Percentiles rank a stretch among this genome's conserved stretches.
Evolutionary conservation across 1,139 yeast species (phyloP).

Genomic region (Kodamaea suecica): DNA sequence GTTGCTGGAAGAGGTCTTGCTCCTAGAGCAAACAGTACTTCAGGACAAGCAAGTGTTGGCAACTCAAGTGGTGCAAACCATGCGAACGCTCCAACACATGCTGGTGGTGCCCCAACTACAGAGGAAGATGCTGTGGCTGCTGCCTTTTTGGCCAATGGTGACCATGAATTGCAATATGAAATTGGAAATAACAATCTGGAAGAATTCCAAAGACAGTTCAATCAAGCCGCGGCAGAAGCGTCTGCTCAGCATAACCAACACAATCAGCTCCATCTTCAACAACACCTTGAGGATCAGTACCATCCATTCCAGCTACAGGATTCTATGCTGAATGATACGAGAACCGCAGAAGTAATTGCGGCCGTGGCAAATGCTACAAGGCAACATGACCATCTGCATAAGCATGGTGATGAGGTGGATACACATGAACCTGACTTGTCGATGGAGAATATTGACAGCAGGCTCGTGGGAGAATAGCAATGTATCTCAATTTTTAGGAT

Average conservation of each 20-base stretch:
- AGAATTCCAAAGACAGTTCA: constrained; percentile 39
- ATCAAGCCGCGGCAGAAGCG: constrained; percentile 37
- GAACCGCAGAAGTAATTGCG: constrained; percentile 23
- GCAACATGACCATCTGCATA: constrained; percentile 22
- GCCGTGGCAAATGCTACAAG: constrained; percentile 39
- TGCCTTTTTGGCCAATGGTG: constrained; percentile 16
- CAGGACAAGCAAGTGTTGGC: too few relatives aligned
- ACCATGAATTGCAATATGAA: constrained; percentile 23
- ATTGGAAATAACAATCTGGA: constrained; percentile 31
- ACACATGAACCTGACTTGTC: constrained; percentile 32
- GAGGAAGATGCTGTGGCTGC: constrained; percentile 27
- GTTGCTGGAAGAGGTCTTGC: too few relatives aligned
- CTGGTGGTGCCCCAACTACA: constrained; percentile 7
- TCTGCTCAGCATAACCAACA: constrained; percentile 24
- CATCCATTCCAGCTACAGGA: constrained; percentile 10
- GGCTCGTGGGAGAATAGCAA: constrained; percentile 34
- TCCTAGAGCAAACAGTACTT: too few relatives aligned
- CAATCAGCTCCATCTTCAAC: constrained; percentile 34
- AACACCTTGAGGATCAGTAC: constrained; percentile 30
- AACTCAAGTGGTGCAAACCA: constrained; percentile 1
- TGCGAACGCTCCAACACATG: neutral
- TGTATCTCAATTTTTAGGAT: neutral
- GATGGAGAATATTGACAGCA: constrained; percentile 48
- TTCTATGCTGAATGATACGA: constrained; percentile 22
- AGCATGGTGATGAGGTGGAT: constrained; percentile 6